Conservation (phyloP, 164 flowering plant genomes). For the Vitis rotundifolia region DNA sequence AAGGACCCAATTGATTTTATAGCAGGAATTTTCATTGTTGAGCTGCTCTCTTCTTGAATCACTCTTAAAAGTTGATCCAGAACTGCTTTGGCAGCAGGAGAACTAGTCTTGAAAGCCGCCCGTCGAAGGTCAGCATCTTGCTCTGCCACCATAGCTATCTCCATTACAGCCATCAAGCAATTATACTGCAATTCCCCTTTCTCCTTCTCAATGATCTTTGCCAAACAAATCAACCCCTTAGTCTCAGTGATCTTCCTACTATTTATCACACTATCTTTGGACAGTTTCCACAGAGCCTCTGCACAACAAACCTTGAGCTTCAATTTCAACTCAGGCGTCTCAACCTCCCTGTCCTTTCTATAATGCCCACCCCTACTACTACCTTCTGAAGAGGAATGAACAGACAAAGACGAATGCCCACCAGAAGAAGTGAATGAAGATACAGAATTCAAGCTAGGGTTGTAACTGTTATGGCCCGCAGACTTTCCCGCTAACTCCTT, state of each 20-base stretch:
- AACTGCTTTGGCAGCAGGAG: conserved; percentile 40
- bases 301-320: conserved; percentile 33
- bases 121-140: conserved; percentile 36
- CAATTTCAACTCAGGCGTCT: conserved; percentile 25
- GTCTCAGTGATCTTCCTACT: conserved; percentile 39
- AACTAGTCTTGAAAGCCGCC: conserved; percentile 38
- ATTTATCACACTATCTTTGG: conserved; percentile 17
- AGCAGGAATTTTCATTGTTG: conserved; percentile 22
- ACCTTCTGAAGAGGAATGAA: conserved; percentile 26
- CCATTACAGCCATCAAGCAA: conserved; percentile 36
- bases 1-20: conserved; percentile 38
- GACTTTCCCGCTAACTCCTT: conserved; percentile 32
- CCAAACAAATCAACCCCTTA: conserved; percentile 38
- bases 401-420: conserved; percentile 16
- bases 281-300: conserved; percentile 36
- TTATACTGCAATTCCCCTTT: conserved; percentile 27
- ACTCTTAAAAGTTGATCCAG: conserved; percentile 37
- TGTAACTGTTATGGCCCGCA: neutral
- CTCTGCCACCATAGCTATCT: conserved; percentile 41
- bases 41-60: conserved; percentile 22
- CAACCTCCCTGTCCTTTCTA: conserved; percentile 33
- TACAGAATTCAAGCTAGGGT: neutral
- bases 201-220: conserved; percentile 35
- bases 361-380: conserved; percentile 21
- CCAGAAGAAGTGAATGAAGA: neutral